Percentiles rank a stretch among this genome's conserved stretches.
phyloP scores from a whole-genome alignment of 208 protist genomes.

The Crithidia bombi region DNA sequence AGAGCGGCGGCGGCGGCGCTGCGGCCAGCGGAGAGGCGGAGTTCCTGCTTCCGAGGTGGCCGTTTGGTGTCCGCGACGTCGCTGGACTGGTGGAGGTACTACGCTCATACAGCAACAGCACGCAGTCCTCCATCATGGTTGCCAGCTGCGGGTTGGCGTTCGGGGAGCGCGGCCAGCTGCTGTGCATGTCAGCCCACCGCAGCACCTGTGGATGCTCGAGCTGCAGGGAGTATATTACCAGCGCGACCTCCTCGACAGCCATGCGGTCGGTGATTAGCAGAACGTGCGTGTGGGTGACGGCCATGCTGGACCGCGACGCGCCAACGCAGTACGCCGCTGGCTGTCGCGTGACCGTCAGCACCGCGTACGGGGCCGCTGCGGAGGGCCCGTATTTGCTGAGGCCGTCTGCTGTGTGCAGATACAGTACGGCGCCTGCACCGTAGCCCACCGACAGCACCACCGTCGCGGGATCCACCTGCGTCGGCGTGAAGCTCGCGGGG shows the following conservation, averaged over 20 bases:
- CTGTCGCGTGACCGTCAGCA: constrained; percentile 54
- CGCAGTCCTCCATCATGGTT: constrained; percentile 48
- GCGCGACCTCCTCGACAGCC: constrained; percentile 48
- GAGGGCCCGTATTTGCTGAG: constrained; percentile 62
- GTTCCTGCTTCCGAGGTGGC: background rate
- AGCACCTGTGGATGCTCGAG: constrained; percentile 62
- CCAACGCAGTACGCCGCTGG: constrained; percentile 54
- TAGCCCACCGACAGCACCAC: constrained; percentile 71
- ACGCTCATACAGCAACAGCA: constrained; percentile 60
- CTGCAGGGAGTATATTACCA: constrained; percentile 63
- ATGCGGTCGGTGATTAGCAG: constrained; percentile 84
- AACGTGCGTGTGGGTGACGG: constrained; percentile 47
- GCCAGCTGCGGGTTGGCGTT: constrained; percentile 40
- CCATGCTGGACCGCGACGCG: constrained; percentile 70
- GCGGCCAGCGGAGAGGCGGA: background rate
- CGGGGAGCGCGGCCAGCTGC: constrained; percentile 37
- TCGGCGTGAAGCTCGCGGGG: constrained; percentile 53
- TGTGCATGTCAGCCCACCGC: constrained; percentile 46
- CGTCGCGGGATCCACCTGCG: constrained; percentile 37
- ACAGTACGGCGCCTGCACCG: constrained; percentile 45
- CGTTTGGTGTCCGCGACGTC: background rate
- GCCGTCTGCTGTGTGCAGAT: constrained; percentile 67
- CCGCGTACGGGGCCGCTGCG: constrained; percentile 37
- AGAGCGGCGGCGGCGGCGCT: background rate
- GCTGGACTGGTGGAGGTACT: no score